A percentile compares a stretch with the other conserved stretches of the same genome.
These are phyloP conservation scores for Rosa rugosa DNA, from an alignment of 306 rosid species.

Conservation along the genomic window DNA sequence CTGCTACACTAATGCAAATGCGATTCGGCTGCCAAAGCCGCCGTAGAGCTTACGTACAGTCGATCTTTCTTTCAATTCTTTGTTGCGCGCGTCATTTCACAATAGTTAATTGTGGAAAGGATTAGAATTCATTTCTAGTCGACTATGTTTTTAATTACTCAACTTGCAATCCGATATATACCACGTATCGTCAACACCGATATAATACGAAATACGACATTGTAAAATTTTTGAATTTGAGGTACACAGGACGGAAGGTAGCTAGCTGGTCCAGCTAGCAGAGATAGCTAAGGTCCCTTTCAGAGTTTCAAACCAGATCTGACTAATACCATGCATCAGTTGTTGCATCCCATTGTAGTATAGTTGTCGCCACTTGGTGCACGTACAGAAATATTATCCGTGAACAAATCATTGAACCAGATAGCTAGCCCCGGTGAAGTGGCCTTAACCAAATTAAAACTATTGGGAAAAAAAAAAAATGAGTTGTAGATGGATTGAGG, in stretches of 20 bases:
- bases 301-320: not conserved
- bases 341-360: not conserved
- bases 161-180: too few species aligned
- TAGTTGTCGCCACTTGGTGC: not conserved
- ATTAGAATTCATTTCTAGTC: too few species aligned
- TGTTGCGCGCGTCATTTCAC: not conserved
- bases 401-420: not conserved
- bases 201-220: too few species aligned
- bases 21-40: not conserved
- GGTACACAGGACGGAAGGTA: not conserved
- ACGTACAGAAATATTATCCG: not conserved
- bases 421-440: too few species aligned
- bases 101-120: too few species aligned
- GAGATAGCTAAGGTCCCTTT: not conserved
- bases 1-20: not conserved
- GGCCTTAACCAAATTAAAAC: too few species aligned
- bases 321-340: not conserved
- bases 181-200: too few species aligned
- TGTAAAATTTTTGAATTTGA: not conserved
- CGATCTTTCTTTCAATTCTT: too few species aligned
- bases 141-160: too few species aligned
- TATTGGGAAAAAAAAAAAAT: too few species aligned
- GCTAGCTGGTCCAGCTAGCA: not conserved
- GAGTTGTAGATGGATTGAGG: too few species aligned
- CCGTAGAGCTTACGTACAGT: not conserved